Evolutionary conservation across 768 basidiomycete genomes (phyloP), one percentile per base, ranked within the genome.

Genomic region (Heimioporus sp.): DNA sequence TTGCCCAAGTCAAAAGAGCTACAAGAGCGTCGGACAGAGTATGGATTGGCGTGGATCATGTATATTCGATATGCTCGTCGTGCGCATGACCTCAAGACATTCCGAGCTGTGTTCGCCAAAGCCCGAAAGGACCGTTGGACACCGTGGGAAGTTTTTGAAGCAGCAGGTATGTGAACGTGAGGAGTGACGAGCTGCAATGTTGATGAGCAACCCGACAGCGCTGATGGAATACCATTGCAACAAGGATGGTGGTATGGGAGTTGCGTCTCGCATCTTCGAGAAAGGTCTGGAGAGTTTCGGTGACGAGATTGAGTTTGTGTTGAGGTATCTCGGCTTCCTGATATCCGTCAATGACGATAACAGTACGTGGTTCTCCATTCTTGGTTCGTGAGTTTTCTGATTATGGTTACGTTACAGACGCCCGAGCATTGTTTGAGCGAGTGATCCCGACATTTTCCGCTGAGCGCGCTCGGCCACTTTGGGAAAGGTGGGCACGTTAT

Each of bases 401-500:
- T 48, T n/a, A 54, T 55, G 35, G 43, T 41, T 37, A 39, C 36
- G 37, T 35, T 44, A 8, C 54, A 99, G 97, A 99, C 73, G 97
- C 96, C 1, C 84, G 96, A 49, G 96, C 96, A 0, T 74, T 98
- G 24, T 99, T 99, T 65, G 96, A 99, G 65, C 83, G 90, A 24
- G 86, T 91, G 8, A 88, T 96, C 21, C 69, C 78, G 15, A 86
- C 80, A 5, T 92, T 97, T 67, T 71, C 86, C 11, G 73, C 89
- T 9, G 89, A 91, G 41, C 81, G 83, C 38, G 91, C 92, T 15
- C 78, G 90, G 34, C 86, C 89, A 0, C 77, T 98, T 16, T 99
- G 95, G 95, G 93, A 97, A 64, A 82, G 91, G 40, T 98, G 95
- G 97, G 86, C 93, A 5, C 79, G 87, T 49, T 96, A 96, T 72